Base-by-base conservation (phyloP, 805 yeast species). In the Nakazawaea wyomingensis region DNA sequence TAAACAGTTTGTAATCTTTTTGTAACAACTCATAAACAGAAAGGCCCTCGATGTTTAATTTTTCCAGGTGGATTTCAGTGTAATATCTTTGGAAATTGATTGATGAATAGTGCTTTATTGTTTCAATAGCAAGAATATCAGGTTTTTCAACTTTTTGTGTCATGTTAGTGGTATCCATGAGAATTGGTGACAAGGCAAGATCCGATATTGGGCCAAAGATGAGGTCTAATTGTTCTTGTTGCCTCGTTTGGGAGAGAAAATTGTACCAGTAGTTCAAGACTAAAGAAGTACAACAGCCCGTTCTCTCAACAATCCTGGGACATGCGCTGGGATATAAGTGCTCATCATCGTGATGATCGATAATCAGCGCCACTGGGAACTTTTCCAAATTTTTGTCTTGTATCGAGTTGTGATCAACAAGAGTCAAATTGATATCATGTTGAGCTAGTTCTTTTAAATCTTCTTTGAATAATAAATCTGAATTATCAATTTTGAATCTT, bases 311-410 rank as follows among this genome's bases (percentile, higher is more conserved):
- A 2, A 83, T 62, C 42, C 93, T 62, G 0, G 96, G 96, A 1
- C 41, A 41, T 0, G 79, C 79, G 34, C 75, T 65, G 14, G 50
- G 29, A 50, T 68, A 77, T 7, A 62, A 59, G 0, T 64, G 64
- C 48, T 81, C 84, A 53, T 90, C 96, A 14, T 72, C 83, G 57
- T 91, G 99, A 57, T 91, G 99, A 57, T 91, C 99, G 20, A 93
- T 76, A 5, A 93, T 77, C 0, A 80, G 82, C 1, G 61, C 60
- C 0, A 84, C 78, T 4, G 59, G 52, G 35, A 57, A 57, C 7
- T 54, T 46, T 14, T 54, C 56, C 41, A 72, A 54, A 2, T 63
- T 57, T 22, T 55, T 69, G 11, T 80, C 85, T 50, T 74, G 89
- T 20, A 81, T 68, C 27, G 67, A 65, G 54, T 91, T 89, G 61